Evolutionary conservation across 192 early-diverging fungal species (phyloP), one percentile per base, ranked within the genome.

Genomic region (Chytriomyces sp.): DNA sequence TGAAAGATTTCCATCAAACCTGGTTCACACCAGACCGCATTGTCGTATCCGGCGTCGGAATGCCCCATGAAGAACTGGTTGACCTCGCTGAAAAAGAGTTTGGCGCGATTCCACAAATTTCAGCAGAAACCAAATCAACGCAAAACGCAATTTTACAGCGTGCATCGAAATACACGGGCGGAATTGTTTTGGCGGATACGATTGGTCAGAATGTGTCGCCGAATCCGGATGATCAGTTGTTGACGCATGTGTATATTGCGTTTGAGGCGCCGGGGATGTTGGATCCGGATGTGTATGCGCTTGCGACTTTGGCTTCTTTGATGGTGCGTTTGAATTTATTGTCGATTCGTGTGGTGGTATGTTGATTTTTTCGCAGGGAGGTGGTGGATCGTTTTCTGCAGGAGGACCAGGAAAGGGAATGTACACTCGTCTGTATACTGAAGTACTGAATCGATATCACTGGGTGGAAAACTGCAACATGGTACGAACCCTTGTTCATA

Each of bases 381-480:
- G 97, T 45, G 97, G 97, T 50, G 95, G 95, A 6, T 94, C 94
- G 1, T 99, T 99, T 80, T 94, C 93, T 11, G 97, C 97, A 0
- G 97, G 97, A 71, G 97, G 97, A 7, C 97, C 97, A 1, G 96
- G 97, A 5, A 97, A 99, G 84, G 97, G 97, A 66, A 97, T 99
- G 96, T 96, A 99, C 88, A 97, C 96, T 57, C 90, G 96, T 4
- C 88, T 99, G 45, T 99, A 96, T 80, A 97, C 94, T 11, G 92
- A 95, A 50, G 96, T 99, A 3, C 85, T 99, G 45, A 97, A 97
- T 80, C 93, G 94, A 75, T 91, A 95, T 81, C 88, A 91, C 68
- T 99, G 95, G 95, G 91, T 99, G 18, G 97, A 99, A 79, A 93
- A 90, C 9, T 99, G 97, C 84, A 89, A 94, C 83, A 91, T 91